Evolutionary conservation across 129 eudicot genomes (phyloP), one percentile per base, ranked within the genome.

Genomic region (Flaveria linearis): DNA sequence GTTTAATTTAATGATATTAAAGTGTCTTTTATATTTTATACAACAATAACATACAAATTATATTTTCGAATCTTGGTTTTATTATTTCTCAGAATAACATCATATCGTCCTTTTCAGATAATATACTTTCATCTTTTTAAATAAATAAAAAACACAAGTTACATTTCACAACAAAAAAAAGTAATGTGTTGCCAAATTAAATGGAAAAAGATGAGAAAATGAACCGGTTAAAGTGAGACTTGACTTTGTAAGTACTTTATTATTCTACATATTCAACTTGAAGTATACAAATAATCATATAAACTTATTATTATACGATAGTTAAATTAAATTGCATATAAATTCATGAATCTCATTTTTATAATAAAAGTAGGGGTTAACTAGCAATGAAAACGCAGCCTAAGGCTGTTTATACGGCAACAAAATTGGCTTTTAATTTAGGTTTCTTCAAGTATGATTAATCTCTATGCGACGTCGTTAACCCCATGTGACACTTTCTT

Each of bases 401-500:
- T 79, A 26, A 78, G 82, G 87, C 90, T 42, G 5, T 60, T 79
- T 71, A 77, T 63, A 68, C 78, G 96, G 89, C 98, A 78, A 80
- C 72, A 71, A 82, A 85, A 78, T 74, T 72, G 94, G 95, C 95
- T 88, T 93, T 85, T 51, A 69, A 65, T 75, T 67, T 80, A 9
- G 77, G 82, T 79, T 56, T 80, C 58, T 49, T 62, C 76, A 68
- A 81, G 61, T 78, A 43, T 75, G 80, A 75, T 66, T 80, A 67
- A 80, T 57, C 83, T 84, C 64, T 64, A 79, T 84, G 86, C 81
- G 43, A 72, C 55, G 74, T 55, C 49, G 89, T 81, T 83, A 82
- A 90, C 63, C 72, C 86, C 95, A 96, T 90, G 92, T 96, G 92
- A 96, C 85, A 74, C 82, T 64, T 85, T 74, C 81, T 84, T 82